Evolutionary conservation across 305 asterid species (phyloP), one percentile per base, ranked within the genome.

Genomic region (Nicotiana rustica): DNA sequence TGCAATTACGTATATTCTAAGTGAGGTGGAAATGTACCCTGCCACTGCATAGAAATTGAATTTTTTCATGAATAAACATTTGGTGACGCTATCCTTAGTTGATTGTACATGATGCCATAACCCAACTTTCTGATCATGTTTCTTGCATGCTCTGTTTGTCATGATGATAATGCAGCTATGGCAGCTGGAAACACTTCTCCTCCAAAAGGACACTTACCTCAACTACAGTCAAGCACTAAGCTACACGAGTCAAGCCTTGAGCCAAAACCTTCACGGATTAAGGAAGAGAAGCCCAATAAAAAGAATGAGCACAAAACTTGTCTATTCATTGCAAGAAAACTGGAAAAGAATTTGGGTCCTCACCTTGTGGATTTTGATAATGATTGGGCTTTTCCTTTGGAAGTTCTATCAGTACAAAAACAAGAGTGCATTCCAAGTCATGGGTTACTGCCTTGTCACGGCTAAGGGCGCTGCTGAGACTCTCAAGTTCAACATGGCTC

Each of bases 381-480:
- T 90, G 92, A 82, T 80, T 65, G 93, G 89, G 18, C 85, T 91
- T 17, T 91, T 91, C 79, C 25, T 84, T 25, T 91, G 91, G 91
- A 91, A 91, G 77, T 91, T 86, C 67, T 82, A 75, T 10, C 90
- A 86, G 83, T 89, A 91, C 87, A 88, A 86, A 76, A 78, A 87
- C 36, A 89, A 79, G 81, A 82, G 82, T 65, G 92, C 87, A 3
- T 91, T 79, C 80, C 35, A 35, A 3, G 91, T 90, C 35, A 90
- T 91, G 94, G 91, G 94, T 5, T 90, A 91, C 60, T 91, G 94
- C 19, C 86, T 91, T 61, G 86, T 84, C 21, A 89, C 90, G 14
- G 94, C 94, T 33, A 91, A 91, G 69, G 94, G 94, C 1, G 94
- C 93, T 1, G 94, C 92, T 21, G 94, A 91, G 88, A 91, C 94